A percentile compares a stretch with the other conserved stretches of the same genome.
These are phyloP conservation scores for Boletus reticulatus DNA, from an alignment of 768 basidiomycete genomes.

Conservation along the genomic window DNA sequence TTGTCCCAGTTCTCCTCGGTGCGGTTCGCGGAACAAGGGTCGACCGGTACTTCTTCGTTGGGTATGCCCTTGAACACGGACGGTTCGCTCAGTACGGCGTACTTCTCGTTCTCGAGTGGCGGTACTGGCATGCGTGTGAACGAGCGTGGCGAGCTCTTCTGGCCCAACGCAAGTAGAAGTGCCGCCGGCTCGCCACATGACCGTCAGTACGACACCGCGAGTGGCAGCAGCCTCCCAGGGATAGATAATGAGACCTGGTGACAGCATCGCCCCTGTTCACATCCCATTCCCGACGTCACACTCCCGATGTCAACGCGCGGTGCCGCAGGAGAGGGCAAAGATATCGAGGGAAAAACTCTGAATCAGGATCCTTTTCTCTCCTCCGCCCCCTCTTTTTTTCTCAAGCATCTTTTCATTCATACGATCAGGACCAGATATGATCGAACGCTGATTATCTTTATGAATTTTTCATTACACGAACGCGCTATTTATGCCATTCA, in stretches of 20 bases:
- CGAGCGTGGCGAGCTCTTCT: conserved; percentile 29
- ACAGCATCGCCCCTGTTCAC: neutral
- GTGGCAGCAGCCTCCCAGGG: conserved; percentile 10
- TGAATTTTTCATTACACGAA: conserved; percentile 12
- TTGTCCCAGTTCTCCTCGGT: conserved; percentile 27
- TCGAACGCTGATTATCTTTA: conserved; percentile 24
- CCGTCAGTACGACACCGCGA: conserved; percentile 17
- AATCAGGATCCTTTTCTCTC: neutral
- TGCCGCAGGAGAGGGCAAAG: neutral
- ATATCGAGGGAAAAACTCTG: neutral
- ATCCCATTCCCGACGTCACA: neutral
- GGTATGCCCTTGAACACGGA: neutral
- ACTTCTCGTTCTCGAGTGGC: conserved; percentile 27
- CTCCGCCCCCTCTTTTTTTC: neutral
- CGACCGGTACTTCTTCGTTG: conserved; percentile 1
- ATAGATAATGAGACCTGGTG: conserved; percentile 6
- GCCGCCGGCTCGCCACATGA: conserved; percentile 9
- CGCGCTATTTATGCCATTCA: conserved; percentile 28
- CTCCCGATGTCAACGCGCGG: neutral
- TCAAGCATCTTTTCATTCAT: conserved; percentile 1
- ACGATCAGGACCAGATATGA: conserved; percentile 11
- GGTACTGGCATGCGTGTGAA: conserved; percentile 20
- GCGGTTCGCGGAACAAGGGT: conserved; percentile 14
- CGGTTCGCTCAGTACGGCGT: conserved; percentile 22
- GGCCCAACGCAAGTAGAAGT: neutral